Evolutionary conservation across 2,329 filamentous ascomycete genomes (phyloP).

Genomic region (Botrytis porri): DNA sequence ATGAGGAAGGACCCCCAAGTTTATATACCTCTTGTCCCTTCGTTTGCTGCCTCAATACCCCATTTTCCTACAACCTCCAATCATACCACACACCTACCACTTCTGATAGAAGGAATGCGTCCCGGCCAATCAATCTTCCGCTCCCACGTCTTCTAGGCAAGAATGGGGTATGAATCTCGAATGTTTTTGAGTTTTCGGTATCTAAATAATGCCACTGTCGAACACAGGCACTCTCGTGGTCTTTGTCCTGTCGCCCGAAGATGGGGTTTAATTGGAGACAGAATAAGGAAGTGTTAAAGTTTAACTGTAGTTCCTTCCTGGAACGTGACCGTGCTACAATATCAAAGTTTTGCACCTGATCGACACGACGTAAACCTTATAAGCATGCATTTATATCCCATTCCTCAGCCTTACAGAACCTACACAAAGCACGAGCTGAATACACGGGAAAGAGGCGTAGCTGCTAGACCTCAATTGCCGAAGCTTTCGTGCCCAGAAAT

Average conservation of each 20-base stretch:
- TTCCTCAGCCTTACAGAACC: neutral
- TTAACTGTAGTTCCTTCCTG: neutral
- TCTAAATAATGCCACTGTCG: neutral
- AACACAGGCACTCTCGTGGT: conserved; percentile 9
- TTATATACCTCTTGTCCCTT: conserved; percentile 2
- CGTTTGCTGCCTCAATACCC: neutral
- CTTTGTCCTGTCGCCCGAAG: conserved; percentile 1
- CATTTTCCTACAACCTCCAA: conserved; percentile 5
- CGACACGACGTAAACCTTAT: neutral
- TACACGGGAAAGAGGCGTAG: neutral
- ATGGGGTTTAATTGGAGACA: conserved; percentile 6
- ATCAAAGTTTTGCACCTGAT: neutral
- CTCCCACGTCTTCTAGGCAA: conserved; percentile 7
- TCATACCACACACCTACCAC: neutral
- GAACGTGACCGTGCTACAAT: neutral
- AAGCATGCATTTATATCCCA: neutral
- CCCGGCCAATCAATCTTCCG: neutral
- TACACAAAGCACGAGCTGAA: neutral
- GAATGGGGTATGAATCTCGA: conserved; percentile 1
- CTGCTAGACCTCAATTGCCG: neutral
- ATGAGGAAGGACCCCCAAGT: neutral
- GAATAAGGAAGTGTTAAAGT: neutral
- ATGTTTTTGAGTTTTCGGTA: neutral
- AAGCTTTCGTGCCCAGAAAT: neutral
- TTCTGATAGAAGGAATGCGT: neutral